Evolutionary conservation across 192 early-diverging fungal genomes (phyloP).

Genomic region (Radiomyces spectabilis): DNA sequence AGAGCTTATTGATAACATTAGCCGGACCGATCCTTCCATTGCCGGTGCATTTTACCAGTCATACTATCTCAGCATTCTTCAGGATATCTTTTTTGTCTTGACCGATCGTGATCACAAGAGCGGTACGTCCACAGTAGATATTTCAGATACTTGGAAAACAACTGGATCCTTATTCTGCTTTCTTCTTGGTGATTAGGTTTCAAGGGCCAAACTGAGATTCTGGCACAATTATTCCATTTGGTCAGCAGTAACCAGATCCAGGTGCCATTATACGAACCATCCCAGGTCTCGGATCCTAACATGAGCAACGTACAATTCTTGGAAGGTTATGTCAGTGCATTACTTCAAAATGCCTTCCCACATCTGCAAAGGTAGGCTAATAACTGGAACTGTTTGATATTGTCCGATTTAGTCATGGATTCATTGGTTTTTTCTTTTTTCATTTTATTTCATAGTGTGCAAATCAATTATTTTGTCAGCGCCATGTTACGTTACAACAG

Average conservation of each 20-base stretch:
- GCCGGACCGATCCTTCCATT: conserved; percentile 59
- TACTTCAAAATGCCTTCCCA: conserved; percentile 85
- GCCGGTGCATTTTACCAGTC: conserved; percentile 86
- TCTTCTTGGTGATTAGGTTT: conserved; percentile 55
- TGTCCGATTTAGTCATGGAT: too few relatives aligned
- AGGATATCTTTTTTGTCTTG: conserved; percentile 95
- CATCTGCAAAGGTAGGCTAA: conserved; percentile 71
- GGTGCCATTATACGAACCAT: conserved; percentile 80
- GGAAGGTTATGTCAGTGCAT: conserved; percentile 72
- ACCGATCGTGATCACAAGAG: conserved; percentile 97
- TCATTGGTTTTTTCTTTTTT: too few relatives aligned
- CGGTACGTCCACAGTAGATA: conserved; percentile 43
- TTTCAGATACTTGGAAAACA: background rate
- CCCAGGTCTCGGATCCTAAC: conserved; percentile 60
- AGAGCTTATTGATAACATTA: conserved; percentile 87
- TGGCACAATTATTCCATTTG: conserved; percentile 84
- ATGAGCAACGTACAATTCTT: conserved; percentile 79
- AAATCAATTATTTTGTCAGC: conserved; percentile 81
- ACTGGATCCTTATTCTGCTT: background rate
- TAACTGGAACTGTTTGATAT: background rate
- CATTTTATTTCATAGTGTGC: conserved; percentile 41
- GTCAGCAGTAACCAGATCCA: conserved; percentile 77
- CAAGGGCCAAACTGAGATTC: conserved; percentile 82
- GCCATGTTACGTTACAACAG: conserved; percentile 82
- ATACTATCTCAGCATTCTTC: conserved; percentile 86